Evolutionary conservation across 495 filamentous ascomycete genomes (phyloP).

Genomic region (Hyaloscypha hepaticicola): DNA sequence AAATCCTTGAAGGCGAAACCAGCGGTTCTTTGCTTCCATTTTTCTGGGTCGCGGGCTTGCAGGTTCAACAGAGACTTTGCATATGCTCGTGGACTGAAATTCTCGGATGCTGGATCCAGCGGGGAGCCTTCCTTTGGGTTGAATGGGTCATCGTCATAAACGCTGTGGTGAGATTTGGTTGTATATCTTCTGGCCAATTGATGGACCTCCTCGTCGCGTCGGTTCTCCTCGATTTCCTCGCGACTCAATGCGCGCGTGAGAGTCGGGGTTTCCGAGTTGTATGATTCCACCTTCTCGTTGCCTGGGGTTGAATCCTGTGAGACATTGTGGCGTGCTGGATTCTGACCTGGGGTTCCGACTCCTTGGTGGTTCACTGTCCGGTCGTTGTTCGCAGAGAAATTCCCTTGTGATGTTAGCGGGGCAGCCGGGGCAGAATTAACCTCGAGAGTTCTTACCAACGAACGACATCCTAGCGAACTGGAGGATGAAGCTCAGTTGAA

Average conservation of each 20-base stretch:
- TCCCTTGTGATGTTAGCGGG: neutral
- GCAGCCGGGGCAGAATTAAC: neutral
- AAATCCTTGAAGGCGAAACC: constrained; percentile 58
- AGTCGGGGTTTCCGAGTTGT: neutral
- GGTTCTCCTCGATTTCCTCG: constrained; percentile 14
- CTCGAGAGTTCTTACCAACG: neutral
- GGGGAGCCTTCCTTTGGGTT: neutral
- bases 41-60: constrained; percentile 36
- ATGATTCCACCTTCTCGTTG: constrained; percentile 1
- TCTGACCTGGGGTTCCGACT: neutral
- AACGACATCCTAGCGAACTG: neutral
- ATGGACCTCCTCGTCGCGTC: constrained; percentile 14
- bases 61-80: constrained; percentile 53
- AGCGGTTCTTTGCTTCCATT: constrained; percentile 43
- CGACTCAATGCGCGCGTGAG: neutral
- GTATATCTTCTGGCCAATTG: constrained; percentile 17
- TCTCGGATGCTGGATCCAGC: constrained; percentile 20
- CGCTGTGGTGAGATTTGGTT: constrained; percentile 16
- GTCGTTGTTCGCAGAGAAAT: neutral
- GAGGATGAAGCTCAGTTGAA: neutral
- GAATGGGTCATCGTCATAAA: constrained; percentile 18
- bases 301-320: neutral
- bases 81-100: constrained; percentile 55
- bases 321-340: neutral
- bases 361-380: neutral